Conservation (phyloP, 805 yeast genomes). For the Blastobotrys parvus region DNA sequence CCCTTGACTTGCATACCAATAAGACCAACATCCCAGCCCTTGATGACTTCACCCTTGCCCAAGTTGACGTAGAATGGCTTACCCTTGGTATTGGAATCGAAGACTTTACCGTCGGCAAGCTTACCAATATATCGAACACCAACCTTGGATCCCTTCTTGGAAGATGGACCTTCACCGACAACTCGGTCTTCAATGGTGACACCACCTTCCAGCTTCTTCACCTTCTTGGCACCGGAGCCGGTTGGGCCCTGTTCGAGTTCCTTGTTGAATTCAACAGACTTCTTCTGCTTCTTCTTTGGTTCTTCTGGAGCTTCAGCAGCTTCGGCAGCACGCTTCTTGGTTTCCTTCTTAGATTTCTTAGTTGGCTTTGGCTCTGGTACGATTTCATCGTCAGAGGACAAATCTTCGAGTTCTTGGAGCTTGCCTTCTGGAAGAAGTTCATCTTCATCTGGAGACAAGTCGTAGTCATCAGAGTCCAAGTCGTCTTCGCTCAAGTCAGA, state of each 20-base stretch:
- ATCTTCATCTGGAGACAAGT: conserved; percentile 28
- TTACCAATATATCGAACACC: conserved; percentile 98
- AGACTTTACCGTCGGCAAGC: conserved; percentile 90
- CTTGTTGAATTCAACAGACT: conserved; percentile 73
- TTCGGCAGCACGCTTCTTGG: conserved; percentile 32
- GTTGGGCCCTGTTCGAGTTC: conserved; percentile 94
- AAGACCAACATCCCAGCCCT: conserved; percentile 98
- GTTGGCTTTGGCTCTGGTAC: conserved; percentile 36
- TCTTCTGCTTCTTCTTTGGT: conserved; percentile 26
- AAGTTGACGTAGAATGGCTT: conserved; percentile 87
- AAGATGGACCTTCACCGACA: conserved; percentile 77
- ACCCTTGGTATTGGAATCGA: conserved; percentile 95
- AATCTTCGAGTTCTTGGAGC: conserved; percentile 42
- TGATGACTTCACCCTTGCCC: conserved; percentile 97
- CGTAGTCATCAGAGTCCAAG: conserved; percentile 27
- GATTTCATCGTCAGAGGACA: conserved; percentile 55
- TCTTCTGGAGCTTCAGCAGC: conserved; percentile 17
- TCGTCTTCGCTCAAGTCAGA: conserved; percentile 31
- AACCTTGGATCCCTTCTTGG: conserved; percentile 82
- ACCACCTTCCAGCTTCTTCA: conserved; percentile 86
- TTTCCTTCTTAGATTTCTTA: conserved; percentile 33
- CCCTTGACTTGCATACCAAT: conserved; percentile 99
- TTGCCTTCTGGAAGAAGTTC: conserved; percentile 18
- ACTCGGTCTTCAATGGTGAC: conserved; percentile 89
- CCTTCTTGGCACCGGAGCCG: conserved; percentile 24